Base-by-base conservation (phyloP, 805 yeast genomes). In the Zygoascus biomembranicola region DNA sequence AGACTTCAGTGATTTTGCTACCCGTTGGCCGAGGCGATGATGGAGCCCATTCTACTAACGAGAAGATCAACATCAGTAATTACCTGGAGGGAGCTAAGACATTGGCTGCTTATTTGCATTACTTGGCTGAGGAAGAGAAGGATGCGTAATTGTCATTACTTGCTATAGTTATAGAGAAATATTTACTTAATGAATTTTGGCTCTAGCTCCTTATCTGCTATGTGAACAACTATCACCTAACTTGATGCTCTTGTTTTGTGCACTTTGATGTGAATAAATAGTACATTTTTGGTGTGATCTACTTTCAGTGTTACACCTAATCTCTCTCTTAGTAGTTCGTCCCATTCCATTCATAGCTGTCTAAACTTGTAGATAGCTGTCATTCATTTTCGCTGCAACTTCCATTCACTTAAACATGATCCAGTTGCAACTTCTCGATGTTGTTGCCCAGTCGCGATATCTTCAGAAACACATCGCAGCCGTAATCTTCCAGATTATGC, bases 11-110 rank as follows among this genome's bases (percentile, higher is more conserved):
- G 35, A 76, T 94, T 59, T 77, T 94, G 65, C 80, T 94, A 63
- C 99, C 99, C 59, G 87, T 94, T 86, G 99, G 99, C 60, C 85
- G 95, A 73, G 99, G 99, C 61, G 97, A 94, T 69, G 99, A 94
- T 67, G 99, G 99, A 63, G 99, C 99, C 47, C 99, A 94, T 71
- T 89, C 97, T 20, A 90, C 94, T 65, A 94, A 94, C 68, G 99
- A 94, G 75, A 94, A 94, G 76, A 74, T 94, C 63, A 87, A 95
- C 68, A 76, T 90, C 51, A 74, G 85, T 59, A 94, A 94, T 77
- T 94, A 87, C 73, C 82, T 94, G 61, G 87, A 87, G 66, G 99
- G 99, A 60, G 82, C 87, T 66, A 94, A 94, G 77, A 86, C 96
- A 13, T 79, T 92, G 72, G 84, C 92, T 60, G 96, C 97, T 18